Evolutionary conservation across 1,284 basidiomycete genomes (phyloP).

Genomic region (Moesziomyces aphidis): DNA sequence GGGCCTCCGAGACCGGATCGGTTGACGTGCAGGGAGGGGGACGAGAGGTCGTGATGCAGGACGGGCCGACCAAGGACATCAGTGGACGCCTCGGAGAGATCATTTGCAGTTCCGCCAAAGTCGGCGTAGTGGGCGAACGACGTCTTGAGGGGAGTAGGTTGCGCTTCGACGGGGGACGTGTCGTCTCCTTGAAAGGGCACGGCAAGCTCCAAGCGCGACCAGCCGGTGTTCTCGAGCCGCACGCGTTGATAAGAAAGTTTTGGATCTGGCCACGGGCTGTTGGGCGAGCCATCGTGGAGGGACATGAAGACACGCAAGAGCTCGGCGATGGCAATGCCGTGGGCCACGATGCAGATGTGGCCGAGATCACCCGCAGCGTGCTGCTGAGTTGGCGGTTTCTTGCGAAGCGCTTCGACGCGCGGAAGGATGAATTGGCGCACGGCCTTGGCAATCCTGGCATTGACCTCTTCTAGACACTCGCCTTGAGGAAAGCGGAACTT

Average conservation of each 20-base stretch:
- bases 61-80: slow-evolving; percentile 2
- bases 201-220: slow-evolving; percentile 70
- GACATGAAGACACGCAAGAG: slow-evolving; percentile 56
- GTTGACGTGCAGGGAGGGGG: background rate
- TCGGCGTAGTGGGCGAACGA: slow-evolving; percentile 12
- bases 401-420: slow-evolving; percentile 69
- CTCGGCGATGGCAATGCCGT: slow-evolving; percentile 81
- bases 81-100: slow-evolving; percentile 17
- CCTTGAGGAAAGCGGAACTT: slow-evolving; percentile 77
- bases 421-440: slow-evolving; percentile 76
- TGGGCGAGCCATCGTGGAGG: slow-evolving; percentile 39
- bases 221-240: slow-evolving; percentile 71
- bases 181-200: slow-evolving; percentile 33
- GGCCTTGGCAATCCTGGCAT: slow-evolving; percentile 74
- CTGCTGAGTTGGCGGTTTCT: slow-evolving; percentile 20
- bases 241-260: slow-evolving; percentile 68
- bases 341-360: slow-evolving; percentile 81
- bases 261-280: slow-evolving; percentile 61
- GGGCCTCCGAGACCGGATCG: background rate
- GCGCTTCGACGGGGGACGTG: background rate
- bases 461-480: slow-evolving; percentile 79
- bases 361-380: slow-evolving; percentile 54
- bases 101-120: slow-evolving; percentile 34
- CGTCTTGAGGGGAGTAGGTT: background rate
- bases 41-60: background rate